Evolutionary conservation across 1,284 basidiomycete species (phyloP).

Genomic region (Moesziomyces sp.): DNA sequence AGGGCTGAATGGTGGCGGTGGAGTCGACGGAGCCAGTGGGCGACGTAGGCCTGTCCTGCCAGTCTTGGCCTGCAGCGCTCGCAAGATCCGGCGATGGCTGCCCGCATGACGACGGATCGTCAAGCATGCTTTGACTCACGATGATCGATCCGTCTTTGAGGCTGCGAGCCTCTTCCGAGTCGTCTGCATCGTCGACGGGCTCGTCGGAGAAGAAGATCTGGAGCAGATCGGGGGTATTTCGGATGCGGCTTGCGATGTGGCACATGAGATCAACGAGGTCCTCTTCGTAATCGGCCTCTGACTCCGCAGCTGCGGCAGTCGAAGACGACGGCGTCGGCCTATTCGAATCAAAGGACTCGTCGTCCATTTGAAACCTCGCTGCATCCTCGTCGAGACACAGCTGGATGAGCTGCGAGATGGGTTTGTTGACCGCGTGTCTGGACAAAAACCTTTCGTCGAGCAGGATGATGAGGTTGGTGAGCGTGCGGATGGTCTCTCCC

Average conservation of each 20-base stretch:
- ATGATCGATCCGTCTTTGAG: constrained; percentile 44
- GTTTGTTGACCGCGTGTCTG: constrained; percentile 74
- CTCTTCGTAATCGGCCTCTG: constrained; percentile 33
- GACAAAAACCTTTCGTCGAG: constrained; percentile 66
- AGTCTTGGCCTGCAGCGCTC: not conserved
- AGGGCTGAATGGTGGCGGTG: constrained; percentile 42
- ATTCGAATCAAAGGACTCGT: constrained; percentile 68
- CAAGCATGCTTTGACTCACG: constrained; percentile 24
- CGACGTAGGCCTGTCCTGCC: constrained; percentile 20
- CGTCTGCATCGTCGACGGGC: constrained; percentile 23
- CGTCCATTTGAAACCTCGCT: constrained; percentile 80
- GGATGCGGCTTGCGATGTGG: constrained; percentile 59
- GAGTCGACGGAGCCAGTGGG: constrained; percentile 43
- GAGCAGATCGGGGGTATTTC: constrained; percentile 57
- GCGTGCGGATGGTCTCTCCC: constrained; percentile 60
- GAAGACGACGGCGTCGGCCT: not conserved
- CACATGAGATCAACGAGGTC: constrained; percentile 63
- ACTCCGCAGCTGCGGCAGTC: not conserved
- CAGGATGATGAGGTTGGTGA: constrained; percentile 63
- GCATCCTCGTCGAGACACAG: constrained; percentile 90
- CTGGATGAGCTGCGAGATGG: constrained; percentile 84
- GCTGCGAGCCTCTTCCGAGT: constrained; percentile 9
- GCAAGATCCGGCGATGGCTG: not conserved
- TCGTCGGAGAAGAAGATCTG: constrained; percentile 60
- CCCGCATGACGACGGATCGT: not conserved